phyloP scores from a whole-genome alignment of 352 stramenopile species.

The Pythium biforme region DNA sequence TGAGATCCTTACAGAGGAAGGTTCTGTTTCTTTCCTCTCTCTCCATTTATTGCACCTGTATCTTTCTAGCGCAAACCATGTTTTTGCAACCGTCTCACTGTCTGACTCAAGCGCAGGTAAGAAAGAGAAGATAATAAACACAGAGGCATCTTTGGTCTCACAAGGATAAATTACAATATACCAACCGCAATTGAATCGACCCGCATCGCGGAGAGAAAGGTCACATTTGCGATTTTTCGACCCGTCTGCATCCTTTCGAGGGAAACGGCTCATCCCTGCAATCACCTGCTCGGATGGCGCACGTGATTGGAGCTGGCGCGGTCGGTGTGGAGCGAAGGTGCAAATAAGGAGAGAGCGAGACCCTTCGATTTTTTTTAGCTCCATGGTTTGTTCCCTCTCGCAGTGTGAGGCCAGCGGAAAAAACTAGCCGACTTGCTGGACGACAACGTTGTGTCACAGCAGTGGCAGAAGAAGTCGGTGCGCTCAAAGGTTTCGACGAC shows the following conservation, averaged over 20 bases:
- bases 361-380: conserved; percentile 21
- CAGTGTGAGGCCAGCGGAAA: background rate
- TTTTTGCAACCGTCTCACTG: background rate
- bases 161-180: background rate
- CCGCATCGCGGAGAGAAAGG: conserved; percentile 12
- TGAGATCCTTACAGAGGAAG: background rate
- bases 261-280: conserved; percentile 7
- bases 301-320: background rate
- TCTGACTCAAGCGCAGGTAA: background rate
- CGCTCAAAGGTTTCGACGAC: background rate
- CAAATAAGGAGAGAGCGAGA: conserved; percentile 1
- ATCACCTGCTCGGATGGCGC: conserved; percentile 1
- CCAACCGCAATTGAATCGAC: background rate
- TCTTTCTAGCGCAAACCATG: background rate
- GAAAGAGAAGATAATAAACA: background rate
- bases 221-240: background rate
- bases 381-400: conserved; percentile 10
- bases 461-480: conserved; percentile 1
- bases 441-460: background rate
- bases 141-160: background rate
- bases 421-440: background rate
- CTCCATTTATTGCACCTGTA: no score
- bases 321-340: conserved; percentile 2
- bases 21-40: no score
- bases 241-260: background rate